Conservation (phyloP, 2,329 filamentous ascomycete species). For the Pseudocercospora cruenta region DNA sequence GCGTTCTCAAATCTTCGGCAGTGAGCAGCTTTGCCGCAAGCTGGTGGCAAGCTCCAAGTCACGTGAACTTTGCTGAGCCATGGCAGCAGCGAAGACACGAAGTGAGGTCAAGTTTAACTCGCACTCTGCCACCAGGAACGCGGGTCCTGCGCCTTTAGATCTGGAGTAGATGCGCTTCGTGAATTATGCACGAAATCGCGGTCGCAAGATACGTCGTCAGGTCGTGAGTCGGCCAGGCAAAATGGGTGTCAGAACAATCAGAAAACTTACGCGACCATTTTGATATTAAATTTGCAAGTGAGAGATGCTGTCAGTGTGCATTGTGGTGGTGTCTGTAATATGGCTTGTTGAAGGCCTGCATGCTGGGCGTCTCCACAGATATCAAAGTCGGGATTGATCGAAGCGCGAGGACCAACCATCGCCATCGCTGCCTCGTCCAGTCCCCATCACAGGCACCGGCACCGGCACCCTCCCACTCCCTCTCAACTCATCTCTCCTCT, state of each 20-base stretch:
- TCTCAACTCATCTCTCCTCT: neutral
- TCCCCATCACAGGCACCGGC: neutral
- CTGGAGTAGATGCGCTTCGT: neutral
- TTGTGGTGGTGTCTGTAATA: neutral
- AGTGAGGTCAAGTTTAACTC: neutral
- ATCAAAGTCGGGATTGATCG: neutral
- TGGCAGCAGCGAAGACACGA: neutral
- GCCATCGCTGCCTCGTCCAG: neutral
- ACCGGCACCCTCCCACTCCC: neutral
- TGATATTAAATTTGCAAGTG: neutral
- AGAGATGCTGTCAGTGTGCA: neutral
- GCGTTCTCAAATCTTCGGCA: neutral
- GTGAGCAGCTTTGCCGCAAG: neutral
- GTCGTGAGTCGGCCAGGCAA: neutral
- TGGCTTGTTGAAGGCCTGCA: conserved; percentile 6
- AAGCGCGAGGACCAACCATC: neutral
- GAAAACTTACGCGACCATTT: conserved; percentile 7
- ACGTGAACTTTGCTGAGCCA: neutral
- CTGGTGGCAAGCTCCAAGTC: neutral
- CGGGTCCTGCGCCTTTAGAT: neutral
- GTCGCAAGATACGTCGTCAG: neutral
- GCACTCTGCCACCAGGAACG: neutral
- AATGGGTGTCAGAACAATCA: conserved; percentile 2
- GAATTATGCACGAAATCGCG: neutral
- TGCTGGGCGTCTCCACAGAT: conserved; percentile 1